Evolutionary conservation across 2,329 filamentous ascomycete species (phyloP).

Genomic region (Fusarium abutilonis): DNA sequence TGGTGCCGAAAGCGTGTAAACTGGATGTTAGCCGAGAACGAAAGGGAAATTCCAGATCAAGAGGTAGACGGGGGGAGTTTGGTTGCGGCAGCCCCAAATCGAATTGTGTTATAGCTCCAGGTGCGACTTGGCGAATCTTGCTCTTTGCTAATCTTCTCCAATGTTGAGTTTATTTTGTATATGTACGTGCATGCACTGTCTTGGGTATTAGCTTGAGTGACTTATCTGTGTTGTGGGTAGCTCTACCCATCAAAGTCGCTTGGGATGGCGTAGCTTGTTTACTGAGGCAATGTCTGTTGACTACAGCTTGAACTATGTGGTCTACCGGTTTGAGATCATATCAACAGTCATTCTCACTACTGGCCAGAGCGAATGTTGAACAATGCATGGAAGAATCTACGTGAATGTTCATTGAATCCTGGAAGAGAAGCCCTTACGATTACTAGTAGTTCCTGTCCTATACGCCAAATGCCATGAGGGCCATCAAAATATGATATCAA

Average conservation of each 20-base stretch:
- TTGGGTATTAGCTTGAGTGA: constrained; percentile 9
- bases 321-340: too few relatives aligned
- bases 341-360: background rate
- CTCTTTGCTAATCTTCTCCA: constrained; percentile 38
- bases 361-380: background rate
- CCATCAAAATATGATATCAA: constrained; percentile 21
- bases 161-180: constrained; percentile 38
- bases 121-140: constrained; percentile 39
- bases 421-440: constrained; percentile 1
- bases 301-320: background rate
- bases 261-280: background rate
- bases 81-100: constrained; percentile 47
- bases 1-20: constrained; percentile 47
- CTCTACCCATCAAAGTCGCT: background rate
- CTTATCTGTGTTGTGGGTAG: background rate
- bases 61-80: constrained; percentile 47
- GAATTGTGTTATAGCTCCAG: constrained; percentile 48
- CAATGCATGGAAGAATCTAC: background rate
- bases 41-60: constrained; percentile 42
- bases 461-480: constrained; percentile 12
- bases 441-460: background rate
- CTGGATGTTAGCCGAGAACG: constrained; percentile 49
- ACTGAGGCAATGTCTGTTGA: background rate
- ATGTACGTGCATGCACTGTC: constrained; percentile 15
- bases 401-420: constrained; percentile 3